Conservation (phyloP, 2,329 filamentous ascomycete species). For the Didymella segeticola region DNA sequence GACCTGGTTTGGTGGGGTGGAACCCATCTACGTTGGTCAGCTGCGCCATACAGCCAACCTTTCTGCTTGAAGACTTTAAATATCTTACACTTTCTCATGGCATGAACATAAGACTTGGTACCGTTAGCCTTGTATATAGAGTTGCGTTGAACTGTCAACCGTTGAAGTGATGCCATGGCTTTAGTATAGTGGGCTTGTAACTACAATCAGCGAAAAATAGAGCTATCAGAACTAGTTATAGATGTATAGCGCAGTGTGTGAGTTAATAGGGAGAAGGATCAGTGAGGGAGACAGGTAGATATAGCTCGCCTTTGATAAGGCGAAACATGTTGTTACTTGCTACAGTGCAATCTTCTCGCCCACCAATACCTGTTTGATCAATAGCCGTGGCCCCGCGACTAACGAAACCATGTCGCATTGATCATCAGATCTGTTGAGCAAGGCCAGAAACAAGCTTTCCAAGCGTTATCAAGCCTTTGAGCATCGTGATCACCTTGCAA, state of each 20-base stretch:
- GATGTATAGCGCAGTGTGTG: not conserved
- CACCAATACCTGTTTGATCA: not conserved
- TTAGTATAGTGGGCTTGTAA: not conserved
- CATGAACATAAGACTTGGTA: conserved; percentile 25
- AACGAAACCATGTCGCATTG: not conserved
- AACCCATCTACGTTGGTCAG: conserved; percentile 26
- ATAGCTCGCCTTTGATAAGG: not conserved
- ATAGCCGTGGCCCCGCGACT: not conserved
- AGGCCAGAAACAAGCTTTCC: conserved; percentile 17
- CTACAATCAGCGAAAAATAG: not conserved
- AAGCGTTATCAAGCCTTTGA: conserved; percentile 11
- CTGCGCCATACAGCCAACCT: too few relatives aligned
- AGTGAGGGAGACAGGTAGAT: not conserved
- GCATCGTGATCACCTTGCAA: not conserved
- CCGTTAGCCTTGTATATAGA: conserved; percentile 27
- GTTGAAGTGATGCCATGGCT: conserved; percentile 27
- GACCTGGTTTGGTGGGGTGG: conserved; percentile 33
- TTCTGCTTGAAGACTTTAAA: not conserved
- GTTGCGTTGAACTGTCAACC: conserved; percentile 25
- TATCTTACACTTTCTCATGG: conserved; percentile 26
- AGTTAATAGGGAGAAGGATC: not conserved
- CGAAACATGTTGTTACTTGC: not conserved
- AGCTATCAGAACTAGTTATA: too few relatives aligned
- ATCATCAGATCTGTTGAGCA: conserved; percentile 6
- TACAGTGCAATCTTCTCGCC: not conserved